Conservation (phyloP, 2,329 filamentous ascomycete species). For the Phialophora chinensis region DNA sequence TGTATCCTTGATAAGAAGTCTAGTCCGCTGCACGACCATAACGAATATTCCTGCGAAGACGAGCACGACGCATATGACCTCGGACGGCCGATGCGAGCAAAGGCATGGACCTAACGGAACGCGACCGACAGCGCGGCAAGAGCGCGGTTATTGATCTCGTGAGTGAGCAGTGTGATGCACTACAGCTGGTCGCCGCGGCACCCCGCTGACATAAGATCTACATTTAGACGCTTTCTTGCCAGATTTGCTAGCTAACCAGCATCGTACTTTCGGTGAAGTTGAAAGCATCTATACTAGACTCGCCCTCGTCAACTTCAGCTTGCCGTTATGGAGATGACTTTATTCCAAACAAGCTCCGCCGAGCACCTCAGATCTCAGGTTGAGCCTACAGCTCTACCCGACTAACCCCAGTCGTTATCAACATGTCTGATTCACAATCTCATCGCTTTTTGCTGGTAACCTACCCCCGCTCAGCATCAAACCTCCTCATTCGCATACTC, state of each 20-base stretch:
- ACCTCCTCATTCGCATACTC: not conserved
- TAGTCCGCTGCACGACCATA: not conserved
- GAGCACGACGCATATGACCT: not conserved
- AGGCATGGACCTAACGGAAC: not conserved
- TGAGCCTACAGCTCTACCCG: too few relatives aligned
- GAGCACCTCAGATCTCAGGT: too few relatives aligned
- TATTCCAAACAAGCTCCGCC: too few relatives aligned
- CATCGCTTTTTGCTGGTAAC: not conserved
- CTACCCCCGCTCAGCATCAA: not conserved
- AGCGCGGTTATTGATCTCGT: not conserved
- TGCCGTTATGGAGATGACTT: too few relatives aligned
- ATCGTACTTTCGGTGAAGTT: not conserved
- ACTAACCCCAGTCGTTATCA: not conserved
- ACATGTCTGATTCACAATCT: not conserved
- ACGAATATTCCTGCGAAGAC: not conserved
- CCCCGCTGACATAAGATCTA: not conserved
- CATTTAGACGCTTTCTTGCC: not conserved
- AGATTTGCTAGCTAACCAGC: not conserved
- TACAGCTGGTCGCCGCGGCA: not conserved
- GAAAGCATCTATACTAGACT: not conserved
- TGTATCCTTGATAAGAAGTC: not conserved
- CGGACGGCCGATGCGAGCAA: not conserved
- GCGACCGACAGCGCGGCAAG: not conserved
- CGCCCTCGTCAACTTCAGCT: not conserved
- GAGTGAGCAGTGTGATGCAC: not conserved